Percentiles rank a stretch among this genome's conserved stretches.
Conservation (phyloP, 208 protist genomes). For the Acanthamoeba castellanii region DNA sequence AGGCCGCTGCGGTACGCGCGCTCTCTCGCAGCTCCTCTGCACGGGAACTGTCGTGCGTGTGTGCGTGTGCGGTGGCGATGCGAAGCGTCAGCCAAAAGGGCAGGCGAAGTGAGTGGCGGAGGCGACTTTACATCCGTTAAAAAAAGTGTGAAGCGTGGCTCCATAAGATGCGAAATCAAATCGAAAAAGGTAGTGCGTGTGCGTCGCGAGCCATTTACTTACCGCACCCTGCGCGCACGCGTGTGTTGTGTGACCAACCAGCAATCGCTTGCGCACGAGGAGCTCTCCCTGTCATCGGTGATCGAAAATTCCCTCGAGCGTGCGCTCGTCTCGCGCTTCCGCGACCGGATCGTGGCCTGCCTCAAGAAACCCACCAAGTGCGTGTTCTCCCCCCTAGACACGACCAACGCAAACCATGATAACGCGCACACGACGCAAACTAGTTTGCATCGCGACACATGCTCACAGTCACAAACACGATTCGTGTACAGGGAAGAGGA, state of each 20-base stretch:
- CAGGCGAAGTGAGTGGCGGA: no score
- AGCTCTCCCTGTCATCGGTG: slow-evolving; percentile 5
- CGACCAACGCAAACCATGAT: not conserved
- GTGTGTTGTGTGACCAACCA: not conserved
- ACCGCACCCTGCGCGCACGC: no score
- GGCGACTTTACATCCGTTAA: not conserved
- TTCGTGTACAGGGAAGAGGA: slow-evolving; percentile 2
- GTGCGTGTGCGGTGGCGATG: no score
- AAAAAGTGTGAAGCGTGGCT: not conserved
- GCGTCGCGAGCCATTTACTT: not conserved
- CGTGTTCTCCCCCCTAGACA: not conserved
- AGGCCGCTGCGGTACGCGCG: not conserved
- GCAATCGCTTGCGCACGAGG: slow-evolving; percentile 13
- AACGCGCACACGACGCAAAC: not conserved
- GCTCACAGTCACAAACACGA: not conserved
- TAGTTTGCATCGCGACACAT: not conserved
- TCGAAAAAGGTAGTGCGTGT: not conserved
- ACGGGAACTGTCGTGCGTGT: not conserved
- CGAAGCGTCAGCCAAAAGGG: no score
- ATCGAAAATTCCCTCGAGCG: slow-evolving; percentile 24
- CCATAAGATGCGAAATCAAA: not conserved
- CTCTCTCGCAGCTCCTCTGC: not conserved
- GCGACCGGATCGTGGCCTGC: slow-evolving; percentile 33
- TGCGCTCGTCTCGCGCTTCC: slow-evolving; percentile 19
- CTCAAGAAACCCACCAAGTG: slow-evolving; percentile 56